Conservation (phyloP, 768 basidiomycete genomes). For the Leucocoprinus birnbaumii region DNA sequence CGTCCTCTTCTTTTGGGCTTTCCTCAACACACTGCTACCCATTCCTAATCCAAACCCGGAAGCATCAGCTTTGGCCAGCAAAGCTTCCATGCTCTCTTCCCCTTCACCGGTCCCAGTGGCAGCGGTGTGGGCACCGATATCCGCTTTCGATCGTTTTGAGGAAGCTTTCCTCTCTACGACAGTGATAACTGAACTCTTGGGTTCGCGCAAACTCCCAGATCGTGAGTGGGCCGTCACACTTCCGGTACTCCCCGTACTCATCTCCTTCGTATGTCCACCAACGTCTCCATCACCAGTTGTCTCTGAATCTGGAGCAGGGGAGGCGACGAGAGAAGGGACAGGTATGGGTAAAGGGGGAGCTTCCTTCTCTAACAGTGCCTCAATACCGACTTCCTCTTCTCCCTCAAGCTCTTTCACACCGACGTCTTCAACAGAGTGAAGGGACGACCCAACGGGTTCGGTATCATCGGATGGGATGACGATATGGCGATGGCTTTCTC, state of each 20-base stretch:
- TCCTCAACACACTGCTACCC: background rate
- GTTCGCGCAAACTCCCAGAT: conserved; percentile 4
- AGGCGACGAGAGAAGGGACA: background rate
- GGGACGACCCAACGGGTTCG: background rate
- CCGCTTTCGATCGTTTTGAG: background rate
- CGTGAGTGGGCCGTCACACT: background rate
- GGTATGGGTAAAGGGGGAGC: background rate
- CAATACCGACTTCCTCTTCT: conserved; percentile 6
- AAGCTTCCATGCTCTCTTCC: conserved; percentile 3
- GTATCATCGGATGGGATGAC: background rate
- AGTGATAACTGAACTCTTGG: conserved; percentile 10
- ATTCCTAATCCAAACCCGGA: background rate
- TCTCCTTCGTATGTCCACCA: background rate
- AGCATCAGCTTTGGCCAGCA: background rate
- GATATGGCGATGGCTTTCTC: conserved; percentile 9
- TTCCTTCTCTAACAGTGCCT: conserved; percentile 9
- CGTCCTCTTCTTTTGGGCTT: conserved; percentile 1
- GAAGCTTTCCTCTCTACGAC: conserved; percentile 2
- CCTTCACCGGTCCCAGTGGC: background rate
- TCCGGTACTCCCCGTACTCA: background rate
- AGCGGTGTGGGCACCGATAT: background rate
- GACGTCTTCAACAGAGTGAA: background rate
- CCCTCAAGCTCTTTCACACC: background rate
- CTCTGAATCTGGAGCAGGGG: too few relatives aligned
- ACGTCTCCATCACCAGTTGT: background rate